A percentile compares a stretch with the other conserved stretches of the same genome.
Evolutionary conservation across 2,329 filamentous ascomycete genomes (phyloP).

Genomic region (Plectosphaerella cucumerina): DNA sequence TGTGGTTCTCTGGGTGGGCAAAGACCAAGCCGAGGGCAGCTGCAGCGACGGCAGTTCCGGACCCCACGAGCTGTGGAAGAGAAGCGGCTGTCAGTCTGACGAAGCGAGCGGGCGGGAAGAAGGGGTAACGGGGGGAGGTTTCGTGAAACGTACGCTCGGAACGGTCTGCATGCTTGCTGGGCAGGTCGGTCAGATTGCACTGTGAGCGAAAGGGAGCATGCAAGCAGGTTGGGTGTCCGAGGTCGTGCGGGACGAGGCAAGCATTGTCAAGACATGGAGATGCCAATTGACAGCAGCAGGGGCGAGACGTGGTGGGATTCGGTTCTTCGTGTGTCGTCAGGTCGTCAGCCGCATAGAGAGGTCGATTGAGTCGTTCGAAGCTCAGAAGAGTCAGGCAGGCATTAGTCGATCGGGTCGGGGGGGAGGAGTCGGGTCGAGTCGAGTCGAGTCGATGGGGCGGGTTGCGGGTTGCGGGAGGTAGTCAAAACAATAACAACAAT

Average conservation of each 20-base stretch:
- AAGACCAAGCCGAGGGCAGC: slow-evolving; percentile 56
- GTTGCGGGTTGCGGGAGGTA: neutral
- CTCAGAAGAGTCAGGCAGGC: too few species aligned
- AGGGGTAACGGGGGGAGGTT: too few species aligned
- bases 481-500: too few species aligned
- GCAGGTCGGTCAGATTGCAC: slow-evolving; percentile 29
- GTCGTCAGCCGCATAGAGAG: neutral
- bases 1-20: slow-evolving; percentile 44
- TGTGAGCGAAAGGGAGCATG: slow-evolving; percentile 7
- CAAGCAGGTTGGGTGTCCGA: slow-evolving; percentile 9
- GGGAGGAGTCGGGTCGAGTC: neutral
- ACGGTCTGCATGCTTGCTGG: slow-evolving; percentile 49
- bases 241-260: slow-evolving; percentile 10
- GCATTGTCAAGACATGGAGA: slow-evolving; percentile 15
- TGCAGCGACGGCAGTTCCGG: slow-evolving; percentile 57
- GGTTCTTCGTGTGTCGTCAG: neutral
- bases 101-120: slow-evolving; percentile 9
- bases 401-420: neutral
- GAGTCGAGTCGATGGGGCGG: neutral
- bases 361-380: neutral
- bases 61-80: slow-evolving; percentile 50
- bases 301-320: slow-evolving; percentile 1
- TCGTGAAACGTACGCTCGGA: slow-evolving; percentile 40
- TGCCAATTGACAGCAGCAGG: slow-evolving; percentile 7
- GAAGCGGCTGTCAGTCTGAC: neutral